phyloP scores from a whole-genome alignment of 208 protist genomes.

The Leishmania guyanensis region DNA sequence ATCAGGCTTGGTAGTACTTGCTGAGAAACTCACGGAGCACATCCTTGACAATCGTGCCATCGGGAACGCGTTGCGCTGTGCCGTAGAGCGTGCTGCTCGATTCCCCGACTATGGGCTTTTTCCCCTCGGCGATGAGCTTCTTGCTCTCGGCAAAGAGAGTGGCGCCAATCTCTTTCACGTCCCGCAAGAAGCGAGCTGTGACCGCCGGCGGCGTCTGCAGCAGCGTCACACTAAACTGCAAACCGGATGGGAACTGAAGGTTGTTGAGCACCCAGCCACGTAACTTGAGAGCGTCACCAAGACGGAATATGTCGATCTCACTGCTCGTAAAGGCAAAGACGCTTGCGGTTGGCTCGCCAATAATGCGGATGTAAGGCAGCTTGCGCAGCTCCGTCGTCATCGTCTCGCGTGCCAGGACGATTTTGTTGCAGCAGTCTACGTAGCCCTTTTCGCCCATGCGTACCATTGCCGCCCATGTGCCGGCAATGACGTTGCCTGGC shows the following conservation, averaged over 20 bases:
- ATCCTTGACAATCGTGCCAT: slow-evolving; percentile 92
- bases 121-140: slow-evolving; percentile 40
- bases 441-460: slow-evolving; percentile 91
- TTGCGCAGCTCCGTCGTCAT: slow-evolving; percentile 72
- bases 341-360: slow-evolving; percentile 83
- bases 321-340: slow-evolving; percentile 91
- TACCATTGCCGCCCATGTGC: slow-evolving; percentile 96
- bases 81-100: slow-evolving; percentile 92
- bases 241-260: slow-evolving; percentile 93
- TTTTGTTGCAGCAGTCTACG: slow-evolving; percentile 71
- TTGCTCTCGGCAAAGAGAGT: slow-evolving; percentile 44
- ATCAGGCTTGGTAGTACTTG: slow-evolving; percentile 74
- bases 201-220: slow-evolving; percentile 82
- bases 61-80: slow-evolving; percentile 88
- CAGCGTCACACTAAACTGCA: slow-evolving; percentile 93
- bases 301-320: slow-evolving; percentile 90
- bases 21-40: slow-evolving; percentile 81
- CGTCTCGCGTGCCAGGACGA: slow-evolving; percentile 77
- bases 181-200: slow-evolving; percentile 76
- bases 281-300: slow-evolving; percentile 79
- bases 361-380: slow-evolving; percentile 77
- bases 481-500: slow-evolving; percentile 95
- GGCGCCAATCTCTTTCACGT: slow-evolving; percentile 59
- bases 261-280: slow-evolving; percentile 94
- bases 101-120: slow-evolving; percentile 27